These are phyloP conservation scores for Leishmania tropica DNA, from an alignment of 208 protist genomes.

Conservation along the genomic window DNA sequence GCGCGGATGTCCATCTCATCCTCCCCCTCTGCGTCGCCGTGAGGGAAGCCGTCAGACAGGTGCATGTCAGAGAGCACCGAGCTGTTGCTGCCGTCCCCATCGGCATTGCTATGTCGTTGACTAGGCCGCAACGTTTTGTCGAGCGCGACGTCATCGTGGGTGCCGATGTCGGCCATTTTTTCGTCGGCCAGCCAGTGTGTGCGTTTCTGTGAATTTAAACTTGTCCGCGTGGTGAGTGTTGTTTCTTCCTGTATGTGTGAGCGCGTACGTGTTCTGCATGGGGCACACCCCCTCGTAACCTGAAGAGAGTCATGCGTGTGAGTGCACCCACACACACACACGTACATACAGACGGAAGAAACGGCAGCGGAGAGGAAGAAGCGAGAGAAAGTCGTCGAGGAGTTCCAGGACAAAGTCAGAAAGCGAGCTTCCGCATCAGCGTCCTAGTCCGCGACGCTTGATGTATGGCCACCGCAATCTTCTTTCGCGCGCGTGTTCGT, in stretches of 20 bases:
- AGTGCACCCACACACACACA: not conserved
- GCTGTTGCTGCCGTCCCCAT: conserved; percentile 21
- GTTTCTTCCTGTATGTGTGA: not conserved
- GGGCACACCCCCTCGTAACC: not conserved
- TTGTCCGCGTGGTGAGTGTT: not conserved
- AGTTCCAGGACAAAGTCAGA: too few relatives aligned
- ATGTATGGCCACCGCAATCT: not conserved
- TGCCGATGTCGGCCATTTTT: conserved; percentile 12
- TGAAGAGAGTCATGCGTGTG: not conserved
- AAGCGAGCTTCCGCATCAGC: not conserved
- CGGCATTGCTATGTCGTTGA: conserved; percentile 12
- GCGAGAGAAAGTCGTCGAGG: not conserved
- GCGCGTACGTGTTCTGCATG: not conserved
- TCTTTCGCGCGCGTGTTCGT: not conserved
- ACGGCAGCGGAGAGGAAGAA: not conserved
- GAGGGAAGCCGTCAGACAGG: conserved; percentile 12
- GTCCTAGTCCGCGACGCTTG: not conserved
- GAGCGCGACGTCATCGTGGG: conserved; percentile 8
- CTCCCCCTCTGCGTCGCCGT: conserved; percentile 16
- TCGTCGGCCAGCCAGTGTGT: not conserved
- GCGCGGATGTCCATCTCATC: conserved; percentile 71
- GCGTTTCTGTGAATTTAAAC: not conserved
- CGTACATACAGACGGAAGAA: not conserved
- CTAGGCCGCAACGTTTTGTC: conserved; percentile 26
- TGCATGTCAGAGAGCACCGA: conserved; percentile 26